Evolutionary conservation across 2,329 filamentous ascomycete species (phyloP), one percentile per base, ranked within the genome.

Genomic region (Aspergillus sp.): DNA sequence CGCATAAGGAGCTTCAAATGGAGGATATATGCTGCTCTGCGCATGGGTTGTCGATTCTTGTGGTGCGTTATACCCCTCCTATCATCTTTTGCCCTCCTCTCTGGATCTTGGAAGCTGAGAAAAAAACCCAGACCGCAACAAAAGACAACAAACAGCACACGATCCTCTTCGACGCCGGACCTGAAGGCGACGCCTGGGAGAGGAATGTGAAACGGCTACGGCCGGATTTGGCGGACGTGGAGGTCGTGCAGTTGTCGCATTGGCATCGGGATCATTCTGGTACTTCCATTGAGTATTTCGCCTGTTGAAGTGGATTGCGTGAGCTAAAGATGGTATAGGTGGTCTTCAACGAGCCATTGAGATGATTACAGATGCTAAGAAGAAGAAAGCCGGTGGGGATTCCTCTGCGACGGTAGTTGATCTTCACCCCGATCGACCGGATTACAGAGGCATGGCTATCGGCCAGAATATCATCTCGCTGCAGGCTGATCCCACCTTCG

Each of bases 251-350:
- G 51, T 70, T 85, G 23, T 82, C 81, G 5, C 80, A 84, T 65
- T 84, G 83, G 83, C 82, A 86, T 70, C 77, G 83, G 41, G 82
- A 86, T 63, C 82, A 86, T 63, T 84, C 82, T 25, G 81, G 81
- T 78, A 55, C n/a, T n/a, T n/a, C n/a, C n/a, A n/a, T n/a, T n/a
- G n/a, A n/a, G n/a, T n/a, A n/a, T n/a, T n/a, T n/a, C n/a, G n/a
- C n/a, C n/a, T n/a, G n/a, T n/a, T n/a, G n/a, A n/a, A n/a, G n/a
- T n/a, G n/a, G n/a, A n/a, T n/a, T n/a, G n/a, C n/a, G n/a, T n/a
- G n/a, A n/a, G n/a, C 47, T 52, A 62, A 49, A 6, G 23, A 49
- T 52, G 43, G 30, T 15, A n/a, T 17, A 79, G 76, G 80, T n/a
- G 82, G 83, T 5, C 76, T 86, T 70, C 70, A 80, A 19, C 74